Evolutionary conservation across 2,329 filamentous ascomycete species (phyloP), one percentile per base, ranked within the genome.

Genomic region (Phyllosticta capitalensis): DNA sequence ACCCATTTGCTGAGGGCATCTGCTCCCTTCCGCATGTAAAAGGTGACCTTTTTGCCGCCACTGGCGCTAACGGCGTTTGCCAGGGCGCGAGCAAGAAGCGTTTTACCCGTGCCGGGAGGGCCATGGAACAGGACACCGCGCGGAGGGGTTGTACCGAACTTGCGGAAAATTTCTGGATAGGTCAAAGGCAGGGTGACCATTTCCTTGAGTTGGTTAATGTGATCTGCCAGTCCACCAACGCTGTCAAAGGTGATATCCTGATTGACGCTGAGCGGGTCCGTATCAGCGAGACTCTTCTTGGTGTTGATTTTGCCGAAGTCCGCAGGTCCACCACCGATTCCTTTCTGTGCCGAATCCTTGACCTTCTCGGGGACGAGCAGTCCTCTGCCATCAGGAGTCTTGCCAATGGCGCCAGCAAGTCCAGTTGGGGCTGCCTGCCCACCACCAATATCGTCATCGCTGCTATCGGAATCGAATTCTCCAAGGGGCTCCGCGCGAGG

Each of bases 1-100:
- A 99, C 94, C 94, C 94, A 99, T 75, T 99, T 99, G 74, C 92
- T 96, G 63, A 99, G 78, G 17, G 92, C 92, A 80, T 99, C 94
- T 22, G 94, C 95, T 70, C 94, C 95, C 75, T 99, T 99, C 62
- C 94, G 88, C 94, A 99, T 99, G 75, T 97, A 99, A 67, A 99
- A 99, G 0, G 92, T 97, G 64, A 99, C 94, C 72, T 97, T 97
- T 65, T 88, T 87, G 38, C 38, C 38, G 21, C 92, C 92, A 55
- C 92, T 88, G 12, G 88, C 85, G 64, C 90, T 92, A 61, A 96
- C 88, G 62, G 89, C 95, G 59, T 94, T 95, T 55, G 95, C 92
- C 53, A 99, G 79, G 50, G 94, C 94, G 67, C 94, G 85, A 56
- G 95, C 94, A 62, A 99, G 83, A n/a, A 99, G 79, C 12, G 94